Conservation (phyloP, 2,329 filamentous ascomycete genomes). For the Fusarium duplospermum region DNA sequence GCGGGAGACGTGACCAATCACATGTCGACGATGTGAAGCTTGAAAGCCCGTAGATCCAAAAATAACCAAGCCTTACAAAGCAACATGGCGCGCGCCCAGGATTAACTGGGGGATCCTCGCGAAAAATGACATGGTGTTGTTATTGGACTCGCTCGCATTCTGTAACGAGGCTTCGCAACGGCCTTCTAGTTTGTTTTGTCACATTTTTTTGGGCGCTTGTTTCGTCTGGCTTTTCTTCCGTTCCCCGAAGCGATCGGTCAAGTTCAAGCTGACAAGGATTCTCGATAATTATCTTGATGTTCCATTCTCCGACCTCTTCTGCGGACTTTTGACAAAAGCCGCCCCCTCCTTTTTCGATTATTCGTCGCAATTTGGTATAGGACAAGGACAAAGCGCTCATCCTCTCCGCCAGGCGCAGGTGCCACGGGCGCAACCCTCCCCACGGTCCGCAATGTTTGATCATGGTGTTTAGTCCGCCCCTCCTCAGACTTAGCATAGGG, state of each 20-base stretch:
- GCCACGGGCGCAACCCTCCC: not conserved
- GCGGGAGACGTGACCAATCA: conserved; percentile 18
- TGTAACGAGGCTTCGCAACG: conserved; percentile 4
- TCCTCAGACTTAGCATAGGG: not conserved
- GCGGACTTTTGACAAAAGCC: not conserved
- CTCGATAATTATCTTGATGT: not conserved
- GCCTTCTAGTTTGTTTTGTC: not conserved
- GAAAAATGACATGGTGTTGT: not conserved
- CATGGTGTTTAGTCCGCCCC: not conserved
- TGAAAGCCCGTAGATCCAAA: conserved; percentile 1
- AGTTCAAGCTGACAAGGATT: conserved; percentile 11
- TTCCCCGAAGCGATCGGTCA: not conserved
- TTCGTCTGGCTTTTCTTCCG: conserved; percentile 10
- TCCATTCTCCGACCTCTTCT: not conserved
- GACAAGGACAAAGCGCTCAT: not conserved
- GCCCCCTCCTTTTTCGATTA: not conserved
- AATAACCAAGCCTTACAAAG: conserved; percentile 4
- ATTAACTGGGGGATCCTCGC: conserved; percentile 1
- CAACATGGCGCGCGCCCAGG: not conserved
- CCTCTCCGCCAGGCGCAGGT: not conserved
- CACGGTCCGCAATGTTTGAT: not conserved
- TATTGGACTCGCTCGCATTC: conserved; percentile 1
- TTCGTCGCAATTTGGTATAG: not conserved
- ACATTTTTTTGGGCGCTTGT: conserved; percentile 23
- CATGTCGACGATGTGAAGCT: not conserved